Base-by-base conservation (phyloP, 192 early-diverging fungal genomes). In the Geranomyces michiganensis region DNA sequence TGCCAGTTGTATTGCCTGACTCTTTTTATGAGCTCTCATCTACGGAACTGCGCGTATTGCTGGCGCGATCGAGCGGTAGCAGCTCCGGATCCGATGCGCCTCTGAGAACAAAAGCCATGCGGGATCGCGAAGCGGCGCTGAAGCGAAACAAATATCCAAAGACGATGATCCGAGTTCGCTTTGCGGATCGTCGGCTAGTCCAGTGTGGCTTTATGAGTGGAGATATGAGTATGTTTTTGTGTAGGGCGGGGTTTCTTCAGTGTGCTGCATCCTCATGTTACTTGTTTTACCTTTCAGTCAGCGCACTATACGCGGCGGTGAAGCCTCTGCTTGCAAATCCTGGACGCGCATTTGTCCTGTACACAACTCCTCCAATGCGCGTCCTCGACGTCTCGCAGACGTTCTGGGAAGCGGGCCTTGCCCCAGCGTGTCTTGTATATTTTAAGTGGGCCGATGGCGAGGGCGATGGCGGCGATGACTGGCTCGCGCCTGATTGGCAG, bases 11-110 rank as follows among this genome's bases (percentile, higher is more conserved):
- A 22, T 78, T 95, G 14, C 94, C 95, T 0, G 93, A 93, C 30
- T 90, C 92, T 24, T 96, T 95, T 76, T 98, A 93, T 81, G 85
- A 91, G 49, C 71, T 93, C 9, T 77, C 85, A 0, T 46, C 87
- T 6, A 76, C 83, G 58, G 95, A 99, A 71, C 76, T 95, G 51
- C 81, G 86, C 62, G 70, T 84, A 26, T 65, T 95, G 26, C 76
- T 93, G 62, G 77, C 83, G 41, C 2, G 62, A 45, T 45, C 62
- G 15, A 41, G 41, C 27, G 43, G 62, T 3, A 26, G 5, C 27
- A 32, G 51, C 15, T 85, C 91, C 72, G 80, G 82, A 27, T 70
- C 41, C 26, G 87, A 90, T 58, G 78, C 78, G 51, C 87, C 91
- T 24, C 89, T 99, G 58, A 93, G 91, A 72, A 95, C 92, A 8